Conservation (phyloP, 2,329 filamentous ascomycete species). For the Aspergillus ibericus region DNA sequence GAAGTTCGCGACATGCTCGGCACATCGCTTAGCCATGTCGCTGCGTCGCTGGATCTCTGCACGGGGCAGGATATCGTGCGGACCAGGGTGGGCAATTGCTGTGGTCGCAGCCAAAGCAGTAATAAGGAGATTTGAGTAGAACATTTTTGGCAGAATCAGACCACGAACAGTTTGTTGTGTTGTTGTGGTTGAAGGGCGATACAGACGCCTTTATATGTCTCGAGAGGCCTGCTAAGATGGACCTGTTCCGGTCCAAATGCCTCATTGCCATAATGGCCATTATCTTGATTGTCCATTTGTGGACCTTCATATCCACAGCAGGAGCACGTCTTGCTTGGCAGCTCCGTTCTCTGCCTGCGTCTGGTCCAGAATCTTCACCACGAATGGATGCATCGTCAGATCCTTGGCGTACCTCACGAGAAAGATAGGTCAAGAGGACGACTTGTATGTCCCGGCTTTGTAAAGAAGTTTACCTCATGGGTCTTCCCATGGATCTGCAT, state of each 20-base stretch:
- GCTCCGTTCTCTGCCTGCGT: background rate
- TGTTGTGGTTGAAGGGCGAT: background rate
- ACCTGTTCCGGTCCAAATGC: no score
- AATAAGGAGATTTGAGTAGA: background rate
- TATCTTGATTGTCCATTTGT: background rate
- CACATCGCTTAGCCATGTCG: constrained; percentile 2
- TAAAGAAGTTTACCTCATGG: background rate
- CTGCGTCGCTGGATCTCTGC: constrained; percentile 2
- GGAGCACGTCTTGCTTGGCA: background rate
- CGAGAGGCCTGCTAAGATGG: background rate
- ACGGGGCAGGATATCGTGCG: background rate
- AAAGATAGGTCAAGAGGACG: background rate
- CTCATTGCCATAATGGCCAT: background rate
- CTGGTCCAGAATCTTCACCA: background rate
- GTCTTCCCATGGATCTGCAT: background rate
- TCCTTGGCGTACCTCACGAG: background rate
- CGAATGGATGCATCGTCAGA: background rate
- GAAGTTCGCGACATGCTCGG: background rate
- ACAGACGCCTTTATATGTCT: background rate
- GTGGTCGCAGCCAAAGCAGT: background rate
- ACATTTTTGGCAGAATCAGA: background rate
- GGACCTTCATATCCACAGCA: background rate
- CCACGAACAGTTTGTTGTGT: background rate
- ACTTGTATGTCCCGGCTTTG: background rate
- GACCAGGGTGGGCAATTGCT: constrained; percentile 4